Conservation (phyloP, 176 grass and related monocot species). For the Triticum timopheevii region DNA sequence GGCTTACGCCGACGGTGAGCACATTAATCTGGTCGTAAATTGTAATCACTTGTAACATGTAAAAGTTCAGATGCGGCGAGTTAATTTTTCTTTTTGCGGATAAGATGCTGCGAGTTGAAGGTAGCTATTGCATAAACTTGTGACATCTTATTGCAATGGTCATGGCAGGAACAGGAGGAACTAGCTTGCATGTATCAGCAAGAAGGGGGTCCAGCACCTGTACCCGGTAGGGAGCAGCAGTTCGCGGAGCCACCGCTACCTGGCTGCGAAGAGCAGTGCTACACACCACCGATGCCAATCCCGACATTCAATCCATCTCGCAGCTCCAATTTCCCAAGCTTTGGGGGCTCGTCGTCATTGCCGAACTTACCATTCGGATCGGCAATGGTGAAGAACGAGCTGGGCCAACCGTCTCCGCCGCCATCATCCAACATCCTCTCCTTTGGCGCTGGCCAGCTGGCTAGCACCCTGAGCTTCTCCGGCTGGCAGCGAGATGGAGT, state of each 20-base stretch:
- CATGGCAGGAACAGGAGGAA: slow-evolving; percentile 32
- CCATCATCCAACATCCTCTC: slow-evolving; percentile 33
- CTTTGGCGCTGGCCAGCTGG: slow-evolving; percentile 24
- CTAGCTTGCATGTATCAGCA: neutral
- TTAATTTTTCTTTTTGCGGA: neutral
- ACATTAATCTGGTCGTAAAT: neutral
- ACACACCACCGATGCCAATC: slow-evolving; percentile 2
- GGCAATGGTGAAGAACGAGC: neutral
- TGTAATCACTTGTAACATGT: neutral
- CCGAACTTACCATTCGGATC: slow-evolving; percentile 13
- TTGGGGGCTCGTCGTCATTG: neutral
- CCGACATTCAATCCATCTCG: neutral
- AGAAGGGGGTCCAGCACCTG: neutral
- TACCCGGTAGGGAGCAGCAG: slow-evolving; percentile 6
- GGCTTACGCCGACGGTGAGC: slow-evolving; percentile 38
- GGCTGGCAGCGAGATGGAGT: slow-evolving; percentile 31
- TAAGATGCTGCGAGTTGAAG: neutral
- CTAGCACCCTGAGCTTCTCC: slow-evolving; percentile 36
- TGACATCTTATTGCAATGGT: neutral
- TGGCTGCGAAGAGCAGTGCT: slow-evolving; percentile 18
- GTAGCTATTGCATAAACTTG: neutral
- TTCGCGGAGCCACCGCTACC: neutral
- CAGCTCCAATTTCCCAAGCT: slow-evolving; percentile 16
- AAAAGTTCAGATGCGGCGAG: neutral
- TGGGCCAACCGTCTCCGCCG: neutral